Evolutionary conservation across 1,284 basidiomycete species (phyloP).

Genomic region (Mycosarcoma maydis): DNA sequence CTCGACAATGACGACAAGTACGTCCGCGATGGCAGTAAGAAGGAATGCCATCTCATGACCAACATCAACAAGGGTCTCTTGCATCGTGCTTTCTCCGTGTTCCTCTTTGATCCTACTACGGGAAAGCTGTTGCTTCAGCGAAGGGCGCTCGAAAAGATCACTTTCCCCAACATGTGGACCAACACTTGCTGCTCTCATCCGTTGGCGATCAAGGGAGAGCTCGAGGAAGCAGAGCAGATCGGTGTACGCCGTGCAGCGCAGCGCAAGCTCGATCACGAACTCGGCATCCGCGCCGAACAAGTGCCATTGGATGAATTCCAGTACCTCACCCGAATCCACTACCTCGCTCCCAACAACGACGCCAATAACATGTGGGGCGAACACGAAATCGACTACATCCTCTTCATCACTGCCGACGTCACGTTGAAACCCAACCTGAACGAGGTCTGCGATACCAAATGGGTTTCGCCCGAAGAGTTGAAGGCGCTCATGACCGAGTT

Average conservation of each 20-base stretch:
- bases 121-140: conserved; percentile 95
- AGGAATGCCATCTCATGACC: conserved; percentile 98
- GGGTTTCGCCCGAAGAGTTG: conserved; percentile 89
- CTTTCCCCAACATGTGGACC: conserved; percentile 99
- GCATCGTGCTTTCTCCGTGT: conserved; percentile 97
- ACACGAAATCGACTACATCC: conserved; percentile 99
- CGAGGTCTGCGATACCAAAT: conserved; percentile 90
- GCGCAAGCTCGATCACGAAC: conserved; percentile 94
- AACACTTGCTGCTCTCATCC: conserved; percentile 99
- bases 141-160: conserved; percentile 96
- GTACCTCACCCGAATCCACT: conserved; percentile 96
- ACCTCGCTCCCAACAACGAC: conserved; percentile 82
- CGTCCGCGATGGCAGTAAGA: conserved; percentile 75
- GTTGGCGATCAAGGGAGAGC: conserved; percentile 79
- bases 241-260: conserved; percentile 84
- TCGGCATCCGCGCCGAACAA: conserved; percentile 81
- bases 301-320: conserved; percentile 88
- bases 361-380: conserved; percentile 90
- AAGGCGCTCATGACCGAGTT: conserved; percentile 87
- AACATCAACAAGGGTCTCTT: conserved; percentile 94
- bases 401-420: conserved; percentile 91
- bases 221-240: conserved; percentile 75
- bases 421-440: conserved; percentile 85
- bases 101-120: conserved; percentile 92
- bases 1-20: conserved; percentile 87